Evolutionary conservation across 2,329 filamentous ascomycete genomes (phyloP), one percentile per base, ranked within the genome.

Genomic region (Drechslerella dactyloides): DNA sequence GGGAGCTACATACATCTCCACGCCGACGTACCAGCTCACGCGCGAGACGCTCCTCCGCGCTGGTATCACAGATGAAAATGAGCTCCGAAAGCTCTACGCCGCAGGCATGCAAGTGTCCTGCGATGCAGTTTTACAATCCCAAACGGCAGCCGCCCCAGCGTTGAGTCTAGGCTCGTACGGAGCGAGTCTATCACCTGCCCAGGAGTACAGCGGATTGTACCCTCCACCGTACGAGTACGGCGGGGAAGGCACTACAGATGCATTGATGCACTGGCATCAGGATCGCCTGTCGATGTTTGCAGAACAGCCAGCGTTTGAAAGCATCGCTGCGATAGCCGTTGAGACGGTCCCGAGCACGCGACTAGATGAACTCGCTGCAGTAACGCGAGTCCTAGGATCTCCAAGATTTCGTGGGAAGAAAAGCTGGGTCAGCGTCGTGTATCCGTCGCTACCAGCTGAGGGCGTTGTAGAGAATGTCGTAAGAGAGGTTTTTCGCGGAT

Each of bases 351-450:
- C 66, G 3, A 63, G 55, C 46, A 63, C 48, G 15, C 44, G 66
- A 54, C 5, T 46, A 11, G 66, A 70, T 62, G 66, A 70, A 44
- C 24, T 70, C 17, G 33, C 17, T 15, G 66, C 66, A 2, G 58
- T 70, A 8, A 42, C 58, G 13, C 35, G 15, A 27, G 21, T 46
- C 62, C 40, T 63, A 53, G 10, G 53, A 63, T 13, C 30, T 23
- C n/a, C n/a, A n/a, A n/a, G n/a, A 4, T 59, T 58, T 19, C 53
- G 54, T 15, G 1, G 11, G 27, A 59, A 48, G 11, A 63, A 50
- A 40, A 54, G 58, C 6, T 70, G 66, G 66, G 59, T 70, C 24
- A 70, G 66, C 40, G 46, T 70, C 8, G 66, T 70, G 2, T 70
- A 70, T 30, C 48, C 66, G 7, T 53, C 62, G 8, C 13, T 17